Conservation (phyloP, 345 rosid genomes). For the Populus tremula region DNA sequence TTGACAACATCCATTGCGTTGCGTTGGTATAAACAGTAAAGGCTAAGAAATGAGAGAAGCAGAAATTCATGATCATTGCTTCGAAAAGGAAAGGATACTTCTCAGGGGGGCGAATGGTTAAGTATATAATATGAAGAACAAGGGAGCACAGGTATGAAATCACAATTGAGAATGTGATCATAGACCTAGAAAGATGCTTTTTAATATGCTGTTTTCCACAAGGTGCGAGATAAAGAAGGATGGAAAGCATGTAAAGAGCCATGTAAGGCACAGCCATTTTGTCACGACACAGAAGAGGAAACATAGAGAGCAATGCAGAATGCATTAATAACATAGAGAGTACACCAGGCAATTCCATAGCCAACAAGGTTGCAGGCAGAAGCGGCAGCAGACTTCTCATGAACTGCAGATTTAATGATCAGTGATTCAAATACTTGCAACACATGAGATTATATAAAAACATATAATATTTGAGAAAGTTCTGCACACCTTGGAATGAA, state of each 20-base stretch:
- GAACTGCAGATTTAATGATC: conserved; percentile 56
- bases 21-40: conserved; percentile 51
- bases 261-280: conserved; percentile 64
- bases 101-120: conserved; percentile 51
- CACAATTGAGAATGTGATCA: conserved; percentile 16
- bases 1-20: conserved; percentile 55
- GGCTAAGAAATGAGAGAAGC: conserved; percentile 51
- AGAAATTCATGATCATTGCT: conserved; percentile 67
- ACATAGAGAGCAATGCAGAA: conserved; percentile 80
- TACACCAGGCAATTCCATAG: conserved; percentile 51
- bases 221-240: conserved; percentile 50
- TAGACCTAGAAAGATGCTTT: conserved; percentile 17
- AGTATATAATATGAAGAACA: conserved; percentile 59
- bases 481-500: conserved; percentile 73
- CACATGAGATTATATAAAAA: background rate
- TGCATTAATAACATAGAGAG: conserved; percentile 51
- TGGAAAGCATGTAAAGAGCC: conserved; percentile 45
- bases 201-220: conserved; percentile 21
- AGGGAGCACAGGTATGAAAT: conserved; percentile 46
- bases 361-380: conserved; percentile 74
- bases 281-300: conserved; percentile 84
- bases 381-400: conserved; percentile 95
- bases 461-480: background rate
- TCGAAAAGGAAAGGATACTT: conserved; percentile 68
- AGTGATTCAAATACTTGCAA: conserved; percentile 3